A percentile compares a stretch with the other conserved stretches of the same genome.
Evolutionary conservation across 495 filamentous ascomycete species (phyloP).

Genomic region (Bathelium albidoporum): DNA sequence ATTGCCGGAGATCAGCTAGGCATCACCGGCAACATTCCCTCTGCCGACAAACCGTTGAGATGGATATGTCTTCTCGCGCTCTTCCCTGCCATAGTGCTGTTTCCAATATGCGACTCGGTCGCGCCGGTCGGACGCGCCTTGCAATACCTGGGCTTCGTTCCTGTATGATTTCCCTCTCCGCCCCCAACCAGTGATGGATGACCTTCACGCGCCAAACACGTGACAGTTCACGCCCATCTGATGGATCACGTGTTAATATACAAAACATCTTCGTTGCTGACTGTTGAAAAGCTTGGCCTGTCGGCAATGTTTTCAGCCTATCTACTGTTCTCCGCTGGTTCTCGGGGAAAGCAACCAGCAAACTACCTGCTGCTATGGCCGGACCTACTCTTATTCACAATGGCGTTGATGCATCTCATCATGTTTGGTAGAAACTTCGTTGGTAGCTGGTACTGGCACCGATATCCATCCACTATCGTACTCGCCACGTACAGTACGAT

Average conservation of each 20-base stretch:
- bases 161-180: background rate
- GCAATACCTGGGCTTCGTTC: background rate
- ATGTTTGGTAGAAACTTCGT: background rate
- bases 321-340: background rate
- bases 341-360: background rate
- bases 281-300: background rate
- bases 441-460: conserved; percentile 3
- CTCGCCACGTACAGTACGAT: conserved; percentile 1
- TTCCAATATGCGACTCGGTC: background rate
- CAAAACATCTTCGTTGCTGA: background rate
- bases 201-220: background rate
- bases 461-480: conserved; percentile 1
- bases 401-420: conserved; percentile 5
- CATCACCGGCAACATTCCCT: conserved; percentile 1
- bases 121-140: conserved; percentile 1
- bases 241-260: background rate
- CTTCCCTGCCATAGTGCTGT: background rate
- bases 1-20: background rate
- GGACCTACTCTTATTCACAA: background rate
- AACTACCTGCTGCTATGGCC: background rate
- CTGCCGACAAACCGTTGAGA: background rate
- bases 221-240: background rate
- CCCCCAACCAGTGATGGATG: no score
- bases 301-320: conserved; percentile 2
- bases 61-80: conserved; percentile 2